Conservation (phyloP, 2,329 filamentous ascomycete genomes). For the Hirsutella rhossiliensis region DNA sequence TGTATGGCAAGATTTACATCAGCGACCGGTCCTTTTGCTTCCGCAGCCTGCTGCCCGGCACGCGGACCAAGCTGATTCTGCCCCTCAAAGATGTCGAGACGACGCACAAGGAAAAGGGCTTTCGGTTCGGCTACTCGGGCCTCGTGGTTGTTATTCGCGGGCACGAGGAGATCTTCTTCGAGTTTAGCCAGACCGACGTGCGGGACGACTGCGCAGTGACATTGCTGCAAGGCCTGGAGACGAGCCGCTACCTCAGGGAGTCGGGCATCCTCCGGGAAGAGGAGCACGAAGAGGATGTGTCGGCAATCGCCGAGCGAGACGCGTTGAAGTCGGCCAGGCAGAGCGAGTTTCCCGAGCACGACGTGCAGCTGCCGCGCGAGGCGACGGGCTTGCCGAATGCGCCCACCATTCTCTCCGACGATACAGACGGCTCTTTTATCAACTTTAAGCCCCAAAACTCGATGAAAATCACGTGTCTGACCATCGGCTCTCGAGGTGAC, state of each 20-base stretch:
- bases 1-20: constrained; percentile 95
- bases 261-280: constrained; percentile 55
- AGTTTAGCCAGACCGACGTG: constrained; percentile 66
- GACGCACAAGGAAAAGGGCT: constrained; percentile 88
- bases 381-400: constrained; percentile 38
- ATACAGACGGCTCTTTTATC: constrained; percentile 74
- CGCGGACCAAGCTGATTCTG: constrained; percentile 82
- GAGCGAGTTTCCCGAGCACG: constrained; percentile 37
- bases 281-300: constrained; percentile 58
- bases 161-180: constrained; percentile 93
- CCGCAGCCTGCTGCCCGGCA: constrained; percentile 78
- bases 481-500: constrained; percentile 89
- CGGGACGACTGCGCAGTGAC: constrained; percentile 85
- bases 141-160: constrained; percentile 87
- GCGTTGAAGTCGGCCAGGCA: constrained; percentile 64
- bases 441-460: constrained; percentile 79
- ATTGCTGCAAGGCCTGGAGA: constrained; percentile 64
- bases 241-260: constrained; percentile 56
- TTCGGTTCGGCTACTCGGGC: constrained; percentile 81
- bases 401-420: constrained; percentile 77
- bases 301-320: constrained; percentile 69
- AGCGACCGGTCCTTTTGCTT: constrained; percentile 85
- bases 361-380: constrained; percentile 35
- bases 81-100: constrained; percentile 88
- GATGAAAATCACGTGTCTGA: constrained; percentile 80